Evolutionary conservation across 2,329 filamentous ascomycete species (phyloP), one percentile per base, ranked within the genome.

Genomic region (Neonectria sp.): DNA sequence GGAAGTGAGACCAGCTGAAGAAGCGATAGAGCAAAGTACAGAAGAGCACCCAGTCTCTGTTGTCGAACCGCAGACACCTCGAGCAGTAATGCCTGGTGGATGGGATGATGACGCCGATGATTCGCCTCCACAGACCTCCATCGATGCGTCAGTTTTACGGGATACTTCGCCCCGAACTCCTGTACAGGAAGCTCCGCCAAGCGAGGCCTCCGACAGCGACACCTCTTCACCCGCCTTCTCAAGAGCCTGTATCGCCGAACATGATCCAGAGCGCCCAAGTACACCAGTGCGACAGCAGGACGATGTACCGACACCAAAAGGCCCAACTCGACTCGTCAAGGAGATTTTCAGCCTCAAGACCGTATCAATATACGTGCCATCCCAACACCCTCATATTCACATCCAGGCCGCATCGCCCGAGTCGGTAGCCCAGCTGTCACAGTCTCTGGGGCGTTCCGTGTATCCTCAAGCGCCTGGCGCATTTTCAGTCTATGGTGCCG

Each of bases 391-490:
- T 11, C 82, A 85, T 52, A 73, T 84, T 29, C 77, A 84, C 25
- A 73, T 84, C 7, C 72, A 82, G 4, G 55, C 78, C 17, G 67
- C 72, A 7, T 69, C 75, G 1, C 72, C 76, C 0, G 77, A 79
- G 29, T 76, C 79, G 0, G 65, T 75, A 3, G 65, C 74, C 9
- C 71, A 77, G 27, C 70, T 79, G 7, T 73, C 75, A 8, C 74
- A 78, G 35, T 77, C 79, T 15, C 68, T 85, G 43, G 75, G 75
- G 0, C 79, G 74, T 43, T 86, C 85, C 2, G 68, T 82, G 12
- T 82, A 83, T n/a, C 84, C 85, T 0, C 83, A 90, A 72, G 76
- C 91, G 3, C 90, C 90, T 2, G 90, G 90, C 1, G 85, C 90
- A 3, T 92, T 92, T 75, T 92, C 89, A 0, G 79, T 88, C 2